These are phyloP conservation scores for Tetrahymena elliotti DNA, from an alignment of 73 alveolate species.

Conservation along the genomic window DNA sequence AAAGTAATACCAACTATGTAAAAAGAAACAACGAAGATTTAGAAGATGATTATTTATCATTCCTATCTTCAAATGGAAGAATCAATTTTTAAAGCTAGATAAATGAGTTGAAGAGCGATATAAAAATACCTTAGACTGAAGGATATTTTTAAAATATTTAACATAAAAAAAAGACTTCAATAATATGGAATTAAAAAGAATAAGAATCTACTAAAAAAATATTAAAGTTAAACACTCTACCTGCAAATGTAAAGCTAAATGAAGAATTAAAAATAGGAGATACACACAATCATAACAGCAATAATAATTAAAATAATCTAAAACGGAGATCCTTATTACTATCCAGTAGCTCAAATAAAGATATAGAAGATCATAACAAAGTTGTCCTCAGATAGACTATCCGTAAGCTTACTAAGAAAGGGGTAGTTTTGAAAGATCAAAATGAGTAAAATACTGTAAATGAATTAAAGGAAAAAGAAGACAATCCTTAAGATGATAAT, in stretches of 20 bases:
- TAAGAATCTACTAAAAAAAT: background rate
- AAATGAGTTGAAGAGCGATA: background rate
- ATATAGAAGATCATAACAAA: background rate
- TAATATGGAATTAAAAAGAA: background rate
- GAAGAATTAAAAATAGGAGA: too few relatives aligned
- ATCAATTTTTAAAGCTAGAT: background rate
- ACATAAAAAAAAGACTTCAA: background rate
- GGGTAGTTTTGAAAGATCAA: background rate
- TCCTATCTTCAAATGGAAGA: background rate
- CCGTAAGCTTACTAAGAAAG: background rate
- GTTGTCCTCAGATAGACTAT: background rate
- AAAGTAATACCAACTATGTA: too few relatives aligned
- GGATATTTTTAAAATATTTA: background rate
- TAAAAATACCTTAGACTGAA: background rate
- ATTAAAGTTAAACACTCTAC: background rate
- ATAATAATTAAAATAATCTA: background rate
- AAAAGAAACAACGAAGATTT: background rate
- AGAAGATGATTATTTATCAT: background rate
- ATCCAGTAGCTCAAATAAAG: background rate
- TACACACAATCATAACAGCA: too few relatives aligned
- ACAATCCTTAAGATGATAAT: background rate
- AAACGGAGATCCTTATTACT: background rate
- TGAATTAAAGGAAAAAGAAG: background rate
- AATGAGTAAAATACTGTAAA: background rate
- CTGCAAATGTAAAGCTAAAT: background rate